phyloP scores from a whole-genome alignment of 2,329 filamentous ascomycete species.

The Fusarium equiseti region DNA sequence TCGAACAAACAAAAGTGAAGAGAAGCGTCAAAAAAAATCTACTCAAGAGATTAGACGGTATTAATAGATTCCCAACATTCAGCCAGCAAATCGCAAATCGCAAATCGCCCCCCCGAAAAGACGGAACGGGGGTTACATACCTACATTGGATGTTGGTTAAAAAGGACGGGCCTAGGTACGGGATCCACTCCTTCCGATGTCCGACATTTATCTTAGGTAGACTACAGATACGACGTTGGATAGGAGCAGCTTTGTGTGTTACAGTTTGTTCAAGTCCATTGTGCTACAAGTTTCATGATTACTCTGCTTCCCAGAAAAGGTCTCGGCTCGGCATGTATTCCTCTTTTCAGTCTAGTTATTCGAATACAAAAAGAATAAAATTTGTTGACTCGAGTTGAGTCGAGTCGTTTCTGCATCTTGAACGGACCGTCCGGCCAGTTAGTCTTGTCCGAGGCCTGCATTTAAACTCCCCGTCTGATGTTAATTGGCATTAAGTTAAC shows the following conservation, averaged over 20 bases:
- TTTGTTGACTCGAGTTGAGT: not conserved
- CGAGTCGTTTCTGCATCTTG: not conserved
- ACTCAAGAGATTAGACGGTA: slow-evolving; percentile 14
- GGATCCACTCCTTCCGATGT: slow-evolving; percentile 9
- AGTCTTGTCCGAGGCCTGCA: slow-evolving; percentile 2
- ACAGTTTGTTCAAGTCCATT: not conserved
- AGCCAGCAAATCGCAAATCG: slow-evolving; percentile 18
- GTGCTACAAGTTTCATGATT: not conserved
- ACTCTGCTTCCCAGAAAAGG: not conserved
- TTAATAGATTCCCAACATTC: slow-evolving; percentile 24
- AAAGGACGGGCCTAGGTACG: slow-evolving; percentile 2
- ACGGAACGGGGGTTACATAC: not conserved
- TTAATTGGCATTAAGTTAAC: not conserved
- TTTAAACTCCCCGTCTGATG: slow-evolving; percentile 19
- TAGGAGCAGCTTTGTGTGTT: not conserved
- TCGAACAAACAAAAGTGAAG: not conserved
- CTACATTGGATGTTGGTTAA: slow-evolving; percentile 5
- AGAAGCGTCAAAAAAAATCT: not conserved
- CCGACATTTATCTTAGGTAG: not conserved
- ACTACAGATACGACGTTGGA: not conserved
- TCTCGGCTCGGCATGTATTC: not conserved
- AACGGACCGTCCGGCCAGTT: not conserved
- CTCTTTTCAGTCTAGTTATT: not conserved
- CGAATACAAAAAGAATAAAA: not conserved
- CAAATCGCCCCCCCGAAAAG: slow-evolving; percentile 22